Conservation (phyloP, 2,329 filamentous ascomycete genomes). For the Trichophyton equinum region DNA sequence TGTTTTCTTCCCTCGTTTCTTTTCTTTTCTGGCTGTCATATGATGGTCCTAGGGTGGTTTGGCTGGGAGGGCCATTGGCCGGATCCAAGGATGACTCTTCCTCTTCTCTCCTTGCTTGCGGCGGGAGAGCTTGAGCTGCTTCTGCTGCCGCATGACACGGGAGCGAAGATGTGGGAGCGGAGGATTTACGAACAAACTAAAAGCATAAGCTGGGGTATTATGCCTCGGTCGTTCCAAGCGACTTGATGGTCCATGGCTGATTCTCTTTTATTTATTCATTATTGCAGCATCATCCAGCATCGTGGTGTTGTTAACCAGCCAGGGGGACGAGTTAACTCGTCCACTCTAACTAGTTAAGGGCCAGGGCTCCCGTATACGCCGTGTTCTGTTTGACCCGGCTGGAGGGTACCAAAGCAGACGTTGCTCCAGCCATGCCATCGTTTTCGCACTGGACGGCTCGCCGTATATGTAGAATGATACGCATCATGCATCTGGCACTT, state of each 20-base stretch:
- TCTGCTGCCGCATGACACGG: constrained; percentile 3
- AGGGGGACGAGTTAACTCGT: neutral
- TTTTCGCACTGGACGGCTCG: neutral
- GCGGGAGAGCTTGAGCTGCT: neutral
- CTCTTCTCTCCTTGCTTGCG: neutral
- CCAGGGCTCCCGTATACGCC: neutral
- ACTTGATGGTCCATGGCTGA: neutral
- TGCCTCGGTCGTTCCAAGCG: neutral
- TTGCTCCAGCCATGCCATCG: neutral
- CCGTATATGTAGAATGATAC: constrained; percentile 1
- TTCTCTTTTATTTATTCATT: too few species aligned
- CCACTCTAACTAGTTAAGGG: too few species aligned
- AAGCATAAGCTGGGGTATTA: neutral
- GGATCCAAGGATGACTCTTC: neutral
- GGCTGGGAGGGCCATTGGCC: neutral
- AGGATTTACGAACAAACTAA: neutral
- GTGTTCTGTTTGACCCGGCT: neutral
- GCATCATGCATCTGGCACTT: constrained; percentile 1
- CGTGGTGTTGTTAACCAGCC: too few species aligned
- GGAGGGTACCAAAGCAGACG: neutral
- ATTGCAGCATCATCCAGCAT: too few species aligned
- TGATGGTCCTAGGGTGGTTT: neutral
- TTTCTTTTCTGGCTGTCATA: neutral
- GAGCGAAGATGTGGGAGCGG: neutral
- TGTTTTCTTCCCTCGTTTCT: neutral